phyloP scores from a whole-genome alignment of 2,329 filamentous ascomycete genomes.

The Aspergillus eucalypticola region DNA sequence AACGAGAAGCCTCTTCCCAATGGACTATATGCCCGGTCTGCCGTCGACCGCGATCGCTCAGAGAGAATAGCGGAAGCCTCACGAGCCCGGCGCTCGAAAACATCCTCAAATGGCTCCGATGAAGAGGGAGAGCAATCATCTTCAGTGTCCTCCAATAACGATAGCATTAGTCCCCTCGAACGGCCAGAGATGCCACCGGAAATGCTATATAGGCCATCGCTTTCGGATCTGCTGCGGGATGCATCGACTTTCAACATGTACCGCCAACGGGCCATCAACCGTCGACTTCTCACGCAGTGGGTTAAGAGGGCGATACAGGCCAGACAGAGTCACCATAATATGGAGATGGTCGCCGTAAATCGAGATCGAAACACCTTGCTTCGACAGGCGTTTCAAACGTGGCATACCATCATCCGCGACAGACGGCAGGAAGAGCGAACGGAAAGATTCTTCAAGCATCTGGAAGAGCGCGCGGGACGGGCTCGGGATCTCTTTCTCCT shows the following conservation, averaged over 20 bases:
- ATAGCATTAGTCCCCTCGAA: constrained; percentile 27
- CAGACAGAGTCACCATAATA: constrained; percentile 38
- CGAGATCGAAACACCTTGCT: constrained; percentile 55
- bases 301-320: constrained; percentile 45
- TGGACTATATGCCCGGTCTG: constrained; percentile 30
- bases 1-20: constrained; percentile 23
- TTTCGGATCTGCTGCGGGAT: constrained; percentile 54
- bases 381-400: constrained; percentile 54
- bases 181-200: constrained; percentile 35
- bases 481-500: constrained; percentile 67
- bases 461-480: constrained; percentile 61
- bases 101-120: constrained; percentile 20
- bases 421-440: constrained; percentile 49
- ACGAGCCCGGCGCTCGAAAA: constrained; percentile 11
- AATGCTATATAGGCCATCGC: constrained; percentile 51
- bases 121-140: constrained; percentile 24
- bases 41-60: constrained; percentile 33
- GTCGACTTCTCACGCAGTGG: constrained; percentile 50
- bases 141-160: constrained; percentile 20
- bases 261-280: constrained; percentile 39
- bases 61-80: constrained; percentile 29
- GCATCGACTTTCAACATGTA: constrained; percentile 52
- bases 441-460: constrained; percentile 55
- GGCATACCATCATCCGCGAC: constrained; percentile 44
- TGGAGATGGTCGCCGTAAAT: constrained; percentile 48